Evolutionary conservation across 331 rosid genomes (phyloP).

Genomic region (Prunus yedoensis): DNA sequence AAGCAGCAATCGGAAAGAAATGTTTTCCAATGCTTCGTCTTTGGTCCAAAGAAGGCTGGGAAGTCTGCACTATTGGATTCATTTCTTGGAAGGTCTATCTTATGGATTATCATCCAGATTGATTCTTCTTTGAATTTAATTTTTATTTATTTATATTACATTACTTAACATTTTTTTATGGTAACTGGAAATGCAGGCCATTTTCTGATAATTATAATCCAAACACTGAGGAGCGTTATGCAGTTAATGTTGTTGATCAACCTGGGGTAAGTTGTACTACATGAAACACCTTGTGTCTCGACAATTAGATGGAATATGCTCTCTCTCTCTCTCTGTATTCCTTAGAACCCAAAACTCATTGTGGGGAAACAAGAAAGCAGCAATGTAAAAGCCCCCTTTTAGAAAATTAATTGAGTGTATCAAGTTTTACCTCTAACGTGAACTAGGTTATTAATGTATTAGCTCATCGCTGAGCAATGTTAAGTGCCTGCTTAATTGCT

Average conservation of each 20-base stretch:
- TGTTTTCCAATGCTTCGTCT: constrained; percentile 88
- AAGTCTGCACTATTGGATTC: constrained; percentile 82
- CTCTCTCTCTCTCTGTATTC: no score
- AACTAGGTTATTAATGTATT: neutral
- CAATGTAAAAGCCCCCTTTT: neutral
- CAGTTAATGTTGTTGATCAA: constrained; percentile 75
- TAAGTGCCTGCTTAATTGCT: neutral
- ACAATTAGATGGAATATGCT: neutral
- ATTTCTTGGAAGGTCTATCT: constrained; percentile 73
- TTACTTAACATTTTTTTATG: constrained; percentile 10
- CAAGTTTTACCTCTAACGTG: neutral
- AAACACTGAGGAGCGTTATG: constrained; percentile 75
- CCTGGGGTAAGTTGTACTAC: constrained; percentile 51
- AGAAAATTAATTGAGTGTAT: neutral
- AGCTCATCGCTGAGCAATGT: neutral
- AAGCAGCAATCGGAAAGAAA: constrained; percentile 79
- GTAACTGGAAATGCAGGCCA: constrained; percentile 59
- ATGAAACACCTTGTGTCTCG: constrained; percentile 3
- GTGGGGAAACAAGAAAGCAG: neutral
- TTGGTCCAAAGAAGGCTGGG: constrained; percentile 91
- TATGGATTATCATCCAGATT: constrained; percentile 9
- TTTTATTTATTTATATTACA: neutral
- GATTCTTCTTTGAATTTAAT: neutral
- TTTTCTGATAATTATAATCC: constrained; percentile 67
- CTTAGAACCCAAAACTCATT: neutral